Evolutionary conservation across 192 early-diverging fungal genomes (phyloP), one percentile per base, ranked within the genome.

Genomic region (Obelidium mucronatum): DNA sequence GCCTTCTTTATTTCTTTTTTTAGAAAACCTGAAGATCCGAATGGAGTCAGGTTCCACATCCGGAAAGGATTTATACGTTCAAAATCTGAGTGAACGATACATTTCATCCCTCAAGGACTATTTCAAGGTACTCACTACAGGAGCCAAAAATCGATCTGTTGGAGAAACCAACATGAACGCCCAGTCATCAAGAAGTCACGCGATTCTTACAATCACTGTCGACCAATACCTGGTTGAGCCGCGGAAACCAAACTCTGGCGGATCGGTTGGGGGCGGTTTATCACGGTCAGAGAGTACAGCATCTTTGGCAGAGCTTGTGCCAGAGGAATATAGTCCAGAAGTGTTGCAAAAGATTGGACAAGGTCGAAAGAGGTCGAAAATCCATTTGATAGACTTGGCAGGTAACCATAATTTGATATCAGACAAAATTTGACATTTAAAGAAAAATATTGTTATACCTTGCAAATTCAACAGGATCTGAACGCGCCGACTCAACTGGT

Each of bases 401-500:
- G 44, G 33, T 91, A 92, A n/a, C n/a, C n/a, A n/a, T n/a, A n/a
- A n/a, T n/a, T n/a, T n/a, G n/a, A n/a, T n/a, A n/a, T n/a, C n/a
- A n/a, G n/a, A n/a, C n/a, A n/a, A n/a, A n/a, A n/a, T n/a, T n/a
- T n/a, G n/a, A n/a, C n/a, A n/a, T n/a, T n/a, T n/a, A n/a, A n/a
- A n/a, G n/a, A n/a, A n/a, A n/a, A 61, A 54, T n/a, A 36, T 34
- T 17, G 4, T n/a, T 78, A 52, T 19, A 26, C 65, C 0, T 30
- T 4, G 40, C 59, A 11, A 31, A 24, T 31, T 61, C 13, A 30
- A 13, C 13, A 17, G 95, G 96, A 67, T 93, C 92, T 80, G 97
- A 98, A 81, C 88, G 97, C 33, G 94, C 94, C 2, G 90, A 93
- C 73, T 83, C 92, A 31, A 96, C 97, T 15, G 91, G 91, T 69